phyloP scores from a whole-genome alignment of 768 basidiomycete genomes.

The Termitomyces sp. region DNA sequence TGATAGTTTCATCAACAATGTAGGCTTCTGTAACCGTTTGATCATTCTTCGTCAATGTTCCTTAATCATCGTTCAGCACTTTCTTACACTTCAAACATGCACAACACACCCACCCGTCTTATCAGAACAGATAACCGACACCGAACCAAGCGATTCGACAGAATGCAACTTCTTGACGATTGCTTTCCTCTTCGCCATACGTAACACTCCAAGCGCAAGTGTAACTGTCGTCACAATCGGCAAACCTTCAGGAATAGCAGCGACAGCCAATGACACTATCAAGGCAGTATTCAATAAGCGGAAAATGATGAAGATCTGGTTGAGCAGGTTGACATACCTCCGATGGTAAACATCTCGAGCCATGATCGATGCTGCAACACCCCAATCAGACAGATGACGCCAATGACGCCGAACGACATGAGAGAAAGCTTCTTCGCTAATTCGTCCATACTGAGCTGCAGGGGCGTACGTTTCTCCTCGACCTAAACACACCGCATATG shows the following conservation, averaged over 20 bases:
- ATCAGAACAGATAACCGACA: conserved; percentile 97
- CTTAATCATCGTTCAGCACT: conserved; percentile 30
- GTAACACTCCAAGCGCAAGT: conserved; percentile 86
- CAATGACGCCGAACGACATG: conserved; percentile 91
- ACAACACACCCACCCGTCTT: conserved; percentile 71
- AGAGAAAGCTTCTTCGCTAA: conserved; percentile 89
- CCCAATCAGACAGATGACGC: conserved; percentile 88
- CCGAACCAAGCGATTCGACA: conserved; percentile 90
- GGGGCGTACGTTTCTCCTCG: conserved; percentile 88
- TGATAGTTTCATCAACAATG: conserved; percentile 76
- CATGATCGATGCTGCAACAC: conserved; percentile 81
- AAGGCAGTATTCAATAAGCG: not conserved
- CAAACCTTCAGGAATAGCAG: conserved; percentile 94
- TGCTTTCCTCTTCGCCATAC: conserved; percentile 93
- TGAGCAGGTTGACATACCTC: conserved; percentile 53
- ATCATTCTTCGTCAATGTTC: conserved; percentile 93
- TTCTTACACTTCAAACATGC: not conserved
- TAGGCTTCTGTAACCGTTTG: conserved; percentile 92
- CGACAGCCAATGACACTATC: conserved; percentile 94
- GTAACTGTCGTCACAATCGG: conserved; percentile 98
- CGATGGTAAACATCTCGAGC: conserved; percentile 99
- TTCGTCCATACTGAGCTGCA: conserved; percentile 95
- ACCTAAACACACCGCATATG: conserved; percentile 32
- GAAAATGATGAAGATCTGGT: not conserved
- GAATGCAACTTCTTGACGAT: conserved; percentile 97